These are phyloP conservation scores for Arthonia radiata DNA, from an alignment of 495 filamentous ascomycete genomes.

Conservation along the genomic window DNA sequence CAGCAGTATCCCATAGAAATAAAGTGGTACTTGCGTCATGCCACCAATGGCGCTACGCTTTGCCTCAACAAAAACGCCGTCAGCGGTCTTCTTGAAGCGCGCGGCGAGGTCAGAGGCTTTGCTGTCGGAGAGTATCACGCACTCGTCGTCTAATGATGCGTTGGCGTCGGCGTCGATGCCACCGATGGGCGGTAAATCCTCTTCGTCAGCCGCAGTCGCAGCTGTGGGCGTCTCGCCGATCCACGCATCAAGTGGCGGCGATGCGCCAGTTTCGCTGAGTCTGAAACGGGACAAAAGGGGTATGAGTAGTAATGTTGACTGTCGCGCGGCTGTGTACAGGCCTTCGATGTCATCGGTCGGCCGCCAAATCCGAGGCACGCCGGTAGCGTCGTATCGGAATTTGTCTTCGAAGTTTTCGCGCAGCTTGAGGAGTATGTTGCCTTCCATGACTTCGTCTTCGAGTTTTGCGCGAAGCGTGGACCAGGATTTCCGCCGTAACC, in stretches of 20 bases:
- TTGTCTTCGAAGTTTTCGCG: constrained; percentile 98
- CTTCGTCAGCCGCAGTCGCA: constrained; percentile 61
- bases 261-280: constrained; percentile 36
- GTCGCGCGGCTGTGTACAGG: constrained; percentile 68
- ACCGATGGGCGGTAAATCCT: constrained; percentile 64
- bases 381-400: constrained; percentile 89
- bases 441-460: constrained; percentile 94
- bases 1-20: constrained; percentile 74
- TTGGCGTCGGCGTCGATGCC: constrained; percentile 81
- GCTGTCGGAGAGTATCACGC: constrained; percentile 69
- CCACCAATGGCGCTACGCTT: constrained; percentile 91
- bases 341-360: constrained; percentile 95
- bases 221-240: constrained; percentile 57
- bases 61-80: constrained; percentile 91
- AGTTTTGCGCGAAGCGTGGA: constrained; percentile 69
- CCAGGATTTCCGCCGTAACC: constrained; percentile 81
- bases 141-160: constrained; percentile 83
- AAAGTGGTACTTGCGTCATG: constrained; percentile 78
- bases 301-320: constrained; percentile 72
- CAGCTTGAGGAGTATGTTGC: constrained; percentile 82
- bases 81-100: constrained; percentile 93
- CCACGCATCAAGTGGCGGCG: constrained; percentile 63
- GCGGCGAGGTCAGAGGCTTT: constrained; percentile 74
- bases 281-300: constrained; percentile 72
- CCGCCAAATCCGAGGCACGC: constrained; percentile 90